Evolutionary conservation across 805 yeast species (phyloP).

Genomic region (Candida maesae): DNA sequence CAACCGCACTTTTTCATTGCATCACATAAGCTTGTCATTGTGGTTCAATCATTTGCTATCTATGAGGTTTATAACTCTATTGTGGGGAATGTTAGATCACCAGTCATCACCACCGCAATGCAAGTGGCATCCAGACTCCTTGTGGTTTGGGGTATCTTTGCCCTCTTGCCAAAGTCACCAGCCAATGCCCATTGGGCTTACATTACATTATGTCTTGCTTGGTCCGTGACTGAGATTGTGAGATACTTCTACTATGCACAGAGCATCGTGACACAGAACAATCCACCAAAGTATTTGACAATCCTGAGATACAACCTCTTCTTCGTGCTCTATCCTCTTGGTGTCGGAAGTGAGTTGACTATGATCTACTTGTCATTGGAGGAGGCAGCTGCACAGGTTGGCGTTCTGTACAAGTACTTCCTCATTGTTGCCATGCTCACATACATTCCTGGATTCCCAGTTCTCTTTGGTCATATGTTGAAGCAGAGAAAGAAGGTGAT

Average conservation of each 20-base stretch:
- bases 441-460: constrained; percentile 85
- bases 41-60: constrained; percentile 74
- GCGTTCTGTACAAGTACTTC: constrained; percentile 48
- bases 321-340: constrained; percentile 80
- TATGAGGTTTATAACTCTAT: constrained; percentile 78
- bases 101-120: constrained; percentile 74
- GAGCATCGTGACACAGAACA: constrained; percentile 45
- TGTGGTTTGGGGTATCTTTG: constrained; percentile 79
- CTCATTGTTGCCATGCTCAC: constrained; percentile 55
- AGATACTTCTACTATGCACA: constrained; percentile 86
- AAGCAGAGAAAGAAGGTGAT: constrained; percentile 79
- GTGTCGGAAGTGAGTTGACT: constrained; percentile 80
- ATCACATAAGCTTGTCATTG: constrained; percentile 54
- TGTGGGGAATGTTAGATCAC: constrained; percentile 80
- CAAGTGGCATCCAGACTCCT: constrained; percentile 86
- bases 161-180: constrained; percentile 66
- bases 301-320: constrained; percentile 83
- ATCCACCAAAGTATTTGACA: constrained; percentile 56
- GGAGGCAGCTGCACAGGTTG: constrained; percentile 55
- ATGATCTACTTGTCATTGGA: constrained; percentile 67
- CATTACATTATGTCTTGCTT: constrained; percentile 67
- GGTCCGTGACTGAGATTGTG: constrained; percentile 93
- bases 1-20: constrained; percentile 63
- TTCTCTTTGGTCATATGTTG: constrained; percentile 83
- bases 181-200: constrained; percentile 59